Percentiles rank a stretch among this genome's conserved stretches.
These are phyloP conservation scores for Calamus simplicifolius DNA, from an alignment of 176 grass and related monocot genomes.

Conservation along the genomic window DNA sequence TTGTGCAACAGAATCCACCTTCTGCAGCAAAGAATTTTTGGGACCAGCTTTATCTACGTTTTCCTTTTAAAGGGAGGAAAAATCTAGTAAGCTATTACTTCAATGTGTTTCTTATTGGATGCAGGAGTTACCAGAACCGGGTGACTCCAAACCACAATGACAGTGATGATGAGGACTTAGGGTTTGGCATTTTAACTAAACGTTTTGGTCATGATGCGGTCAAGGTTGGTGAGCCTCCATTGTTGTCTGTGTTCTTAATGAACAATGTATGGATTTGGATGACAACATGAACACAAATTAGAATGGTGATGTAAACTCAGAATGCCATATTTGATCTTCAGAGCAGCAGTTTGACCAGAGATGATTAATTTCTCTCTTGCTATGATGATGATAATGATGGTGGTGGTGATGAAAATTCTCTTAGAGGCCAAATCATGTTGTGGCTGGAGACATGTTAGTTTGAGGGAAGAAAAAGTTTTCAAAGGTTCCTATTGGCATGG, in stretches of 20 bases:
- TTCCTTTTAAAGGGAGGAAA: conserved; percentile 40
- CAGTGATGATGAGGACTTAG: conserved; percentile 75
- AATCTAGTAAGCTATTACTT: conserved; percentile 82
- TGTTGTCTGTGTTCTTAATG: conserved; percentile 46
- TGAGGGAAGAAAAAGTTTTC: too few relatives aligned
- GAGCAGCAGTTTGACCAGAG: not conserved
- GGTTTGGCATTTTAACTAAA: conserved; percentile 49
- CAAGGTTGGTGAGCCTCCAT: conserved; percentile 29
- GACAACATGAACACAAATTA: conserved; percentile 20
- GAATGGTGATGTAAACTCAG: conserved; percentile 8
- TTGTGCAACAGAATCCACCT: conserved; percentile 28
- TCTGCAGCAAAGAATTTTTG: conserved; percentile 42
- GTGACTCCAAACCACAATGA: conserved; percentile 50
- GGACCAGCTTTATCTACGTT: conserved; percentile 30
- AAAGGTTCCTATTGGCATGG: too few relatives aligned
- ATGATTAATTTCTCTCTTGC: not conserved
- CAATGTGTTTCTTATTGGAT: conserved; percentile 67
- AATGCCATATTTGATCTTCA: not conserved
- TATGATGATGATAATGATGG: not conserved
- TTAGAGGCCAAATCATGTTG: not conserved
- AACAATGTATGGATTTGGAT: conserved; percentile 62
- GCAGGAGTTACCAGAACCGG: conserved; percentile 73
- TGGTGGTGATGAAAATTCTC: not conserved
- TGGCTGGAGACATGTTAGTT: too few relatives aligned
- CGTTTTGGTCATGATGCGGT: conserved; percentile 39